A percentile compares a stretch with the other conserved stretches of the same genome.
Conservation (phyloP, 106 monocot species). For the Acorus calamus region DNA sequence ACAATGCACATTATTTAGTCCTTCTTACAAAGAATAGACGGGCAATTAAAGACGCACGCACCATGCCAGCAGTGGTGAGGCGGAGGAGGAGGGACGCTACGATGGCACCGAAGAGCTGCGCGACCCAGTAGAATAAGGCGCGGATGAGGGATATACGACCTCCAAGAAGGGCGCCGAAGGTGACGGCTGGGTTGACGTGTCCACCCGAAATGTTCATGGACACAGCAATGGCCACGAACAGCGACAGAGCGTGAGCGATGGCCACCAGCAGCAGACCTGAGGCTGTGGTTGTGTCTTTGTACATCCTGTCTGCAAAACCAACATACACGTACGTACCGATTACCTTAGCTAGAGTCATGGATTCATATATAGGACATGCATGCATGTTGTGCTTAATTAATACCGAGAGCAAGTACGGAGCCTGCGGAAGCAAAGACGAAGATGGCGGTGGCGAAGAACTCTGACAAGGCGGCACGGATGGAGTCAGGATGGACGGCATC, state of each 20-base stretch:
- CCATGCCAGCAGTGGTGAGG: constrained; percentile 21
- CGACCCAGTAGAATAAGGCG: constrained; percentile 21
- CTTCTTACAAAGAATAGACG: neutral
- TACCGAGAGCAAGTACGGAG: constrained; percentile 22
- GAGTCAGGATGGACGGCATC: constrained; percentile 22
- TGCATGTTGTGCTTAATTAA: neutral
- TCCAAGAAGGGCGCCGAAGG: constrained; percentile 15
- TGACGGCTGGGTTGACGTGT: constrained; percentile 26
- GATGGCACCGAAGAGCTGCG: constrained; percentile 26
- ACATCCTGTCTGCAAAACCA: constrained; percentile 12
- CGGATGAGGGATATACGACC: constrained; percentile 19
- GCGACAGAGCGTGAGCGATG: constrained; percentile 13
- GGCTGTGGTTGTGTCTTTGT: constrained; percentile 5
- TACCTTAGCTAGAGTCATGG: too few species aligned
- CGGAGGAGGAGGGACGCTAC: constrained; percentile 23
- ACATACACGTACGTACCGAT: neutral
- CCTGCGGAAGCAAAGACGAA: constrained; percentile 29
- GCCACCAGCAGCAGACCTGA: constrained; percentile 15
- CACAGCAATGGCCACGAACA: constrained; percentile 12
- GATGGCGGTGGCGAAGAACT: constrained; percentile 25
- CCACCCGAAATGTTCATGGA: constrained; percentile 20
- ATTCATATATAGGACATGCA: neutral
- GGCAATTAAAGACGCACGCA: neutral
- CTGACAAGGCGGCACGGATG: constrained; percentile 16
- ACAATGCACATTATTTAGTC: too few species aligned